Percentiles rank a stretch among this genome's conserved stretches.
Evolutionary conservation across 1,284 basidiomycete species (phyloP).

Genomic region (Trichosporon ovoides): DNA sequence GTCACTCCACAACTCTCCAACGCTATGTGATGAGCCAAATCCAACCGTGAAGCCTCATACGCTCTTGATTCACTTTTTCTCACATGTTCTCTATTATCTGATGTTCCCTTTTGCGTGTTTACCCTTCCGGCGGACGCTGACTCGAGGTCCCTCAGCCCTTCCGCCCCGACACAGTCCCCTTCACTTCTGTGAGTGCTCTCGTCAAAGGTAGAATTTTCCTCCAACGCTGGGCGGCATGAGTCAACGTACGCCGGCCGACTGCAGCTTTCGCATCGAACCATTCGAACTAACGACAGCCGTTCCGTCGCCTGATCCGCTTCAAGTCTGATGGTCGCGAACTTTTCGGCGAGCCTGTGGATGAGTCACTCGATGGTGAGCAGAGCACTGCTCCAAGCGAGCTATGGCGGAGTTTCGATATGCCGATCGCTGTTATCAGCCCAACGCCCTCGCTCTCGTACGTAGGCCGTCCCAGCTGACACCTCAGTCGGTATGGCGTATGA

Average conservation of each 20-base stretch:
- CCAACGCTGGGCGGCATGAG: not conserved
- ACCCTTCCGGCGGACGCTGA: not conserved
- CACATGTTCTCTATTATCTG: constrained; percentile 6
- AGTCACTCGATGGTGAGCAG: constrained; percentile 30
- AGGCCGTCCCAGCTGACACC: not conserved
- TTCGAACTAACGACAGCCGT: constrained; percentile 13
- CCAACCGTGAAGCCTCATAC: constrained; percentile 3
- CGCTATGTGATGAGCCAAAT: not conserved
- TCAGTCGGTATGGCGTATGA: constrained; percentile 40
- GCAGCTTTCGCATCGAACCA: not conserved
- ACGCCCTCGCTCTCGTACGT: not conserved
- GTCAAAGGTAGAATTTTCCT: not conserved
- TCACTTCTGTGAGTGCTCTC: not conserved
- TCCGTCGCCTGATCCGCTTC: constrained; percentile 34
- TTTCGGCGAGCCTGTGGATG: constrained; percentile 32
- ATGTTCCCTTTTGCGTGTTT: not conserved
- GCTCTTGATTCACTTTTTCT: constrained; percentile 1
- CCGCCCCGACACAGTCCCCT: not conserved
- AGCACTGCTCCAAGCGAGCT: no score
- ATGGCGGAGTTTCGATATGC: not conserved
- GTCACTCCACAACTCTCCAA: not conserved
- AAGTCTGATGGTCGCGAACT: constrained; percentile 22
- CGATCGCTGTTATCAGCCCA: not conserved
- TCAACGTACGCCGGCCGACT: not conserved
- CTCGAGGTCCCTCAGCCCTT: not conserved